Conservation (phyloP, 305 asterid species). For the Fraxinus ornus region DNA sequence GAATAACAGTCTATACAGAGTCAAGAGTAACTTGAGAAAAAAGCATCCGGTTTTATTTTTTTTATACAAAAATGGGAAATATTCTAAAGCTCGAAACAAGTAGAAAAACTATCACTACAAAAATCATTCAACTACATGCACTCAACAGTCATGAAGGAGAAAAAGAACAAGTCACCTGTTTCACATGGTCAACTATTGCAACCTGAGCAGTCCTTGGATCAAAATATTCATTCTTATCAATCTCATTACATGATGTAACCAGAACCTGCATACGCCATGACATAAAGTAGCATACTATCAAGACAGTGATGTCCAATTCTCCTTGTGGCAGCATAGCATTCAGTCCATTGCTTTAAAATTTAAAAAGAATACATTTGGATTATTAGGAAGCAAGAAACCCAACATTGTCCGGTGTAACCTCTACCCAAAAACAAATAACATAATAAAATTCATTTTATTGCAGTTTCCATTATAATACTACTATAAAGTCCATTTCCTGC, state of each 20-base stretch:
- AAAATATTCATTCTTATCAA: slow-evolving; percentile 71
- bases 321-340: slow-evolving; percentile 7
- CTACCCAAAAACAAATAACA: neutral
- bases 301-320: neutral
- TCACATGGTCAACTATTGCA: slow-evolving; percentile 83
- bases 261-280: slow-evolving; percentile 57
- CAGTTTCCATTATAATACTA: neutral
- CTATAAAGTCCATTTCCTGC: neutral
- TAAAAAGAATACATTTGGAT: slow-evolving; percentile 7
- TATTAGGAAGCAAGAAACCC: neutral
- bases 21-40: neutral
- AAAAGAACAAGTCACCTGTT: slow-evolving; percentile 50
- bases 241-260: slow-evolving; percentile 68
- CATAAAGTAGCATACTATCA: neutral
- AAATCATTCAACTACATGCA: slow-evolving; percentile 3
- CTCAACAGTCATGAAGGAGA: neutral
- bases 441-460: slow-evolving; percentile 4
- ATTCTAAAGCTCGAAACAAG: slow-evolving; percentile 7
- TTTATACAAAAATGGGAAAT: neutral
- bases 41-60: neutral
- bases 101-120: neutral
- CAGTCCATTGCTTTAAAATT: neutral
- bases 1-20: neutral
- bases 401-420: neutral
- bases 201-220: slow-evolving; percentile 96